Evolutionary conservation across 73 alveolate species (phyloP).

Genomic region (Paramecium sonneborni): DNA sequence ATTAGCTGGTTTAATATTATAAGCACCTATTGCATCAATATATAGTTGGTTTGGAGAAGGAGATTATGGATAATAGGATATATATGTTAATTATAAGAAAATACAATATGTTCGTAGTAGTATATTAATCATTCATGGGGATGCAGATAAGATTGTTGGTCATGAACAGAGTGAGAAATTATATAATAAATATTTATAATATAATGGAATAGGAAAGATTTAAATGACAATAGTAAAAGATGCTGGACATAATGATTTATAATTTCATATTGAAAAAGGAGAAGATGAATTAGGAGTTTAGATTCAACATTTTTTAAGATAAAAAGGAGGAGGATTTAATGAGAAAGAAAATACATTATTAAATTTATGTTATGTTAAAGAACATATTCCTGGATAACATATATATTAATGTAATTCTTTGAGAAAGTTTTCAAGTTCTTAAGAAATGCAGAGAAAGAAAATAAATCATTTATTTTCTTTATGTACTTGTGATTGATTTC

Average conservation of each 20-base stretch:
- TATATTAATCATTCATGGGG: slow-evolving; percentile 38
- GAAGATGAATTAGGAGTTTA: not conserved
- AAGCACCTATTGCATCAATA: slow-evolving; percentile 24
- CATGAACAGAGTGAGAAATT: not conserved
- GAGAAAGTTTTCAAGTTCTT: not conserved
- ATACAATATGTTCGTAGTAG: not conserved
- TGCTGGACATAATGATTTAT: slow-evolving; percentile 8
- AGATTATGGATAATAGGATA: not conserved
- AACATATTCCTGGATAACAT: not conserved
- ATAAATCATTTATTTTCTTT: not conserved
- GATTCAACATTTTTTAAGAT: not conserved
- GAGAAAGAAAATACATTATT: not conserved
- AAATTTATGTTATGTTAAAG: not conserved
- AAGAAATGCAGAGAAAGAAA: not conserved
- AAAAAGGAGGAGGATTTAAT: not conserved
- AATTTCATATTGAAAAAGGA: not conserved
- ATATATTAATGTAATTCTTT: not conserved
- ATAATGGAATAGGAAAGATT: not conserved
- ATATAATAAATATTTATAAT: not conserved
- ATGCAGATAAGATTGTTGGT: not conserved
- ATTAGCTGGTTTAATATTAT: not conserved
- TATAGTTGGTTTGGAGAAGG: slow-evolving; percentile 17
- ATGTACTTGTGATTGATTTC: slow-evolving; percentile 14
- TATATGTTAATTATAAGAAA: slow-evolving; percentile 12
- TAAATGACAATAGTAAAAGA: not conserved